phyloP scores from a whole-genome alignment of 352 stramenopile species.

The Globisporangium iwayamae region DNA sequence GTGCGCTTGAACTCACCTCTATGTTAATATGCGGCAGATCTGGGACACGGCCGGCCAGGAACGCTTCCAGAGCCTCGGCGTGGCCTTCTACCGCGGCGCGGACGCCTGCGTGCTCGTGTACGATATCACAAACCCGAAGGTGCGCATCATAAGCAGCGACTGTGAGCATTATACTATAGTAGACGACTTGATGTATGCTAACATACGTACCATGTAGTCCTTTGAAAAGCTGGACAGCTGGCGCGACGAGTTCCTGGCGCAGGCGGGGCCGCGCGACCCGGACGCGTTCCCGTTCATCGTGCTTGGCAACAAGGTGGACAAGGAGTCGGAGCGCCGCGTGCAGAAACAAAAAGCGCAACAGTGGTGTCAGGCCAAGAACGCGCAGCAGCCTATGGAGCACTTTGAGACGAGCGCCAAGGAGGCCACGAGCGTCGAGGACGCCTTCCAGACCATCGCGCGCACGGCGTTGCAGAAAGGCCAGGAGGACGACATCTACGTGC shows the following conservation, averaged over 20 bases:
- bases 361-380: slow-evolving; percentile 90
- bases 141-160: slow-evolving; percentile 4
- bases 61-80: slow-evolving; percentile 97
- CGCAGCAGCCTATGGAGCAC: slow-evolving; percentile 90
- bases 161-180: not conserved
- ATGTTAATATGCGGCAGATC: slow-evolving; percentile 45
- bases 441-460: slow-evolving; percentile 92
- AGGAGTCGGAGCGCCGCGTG: slow-evolving; percentile 87
- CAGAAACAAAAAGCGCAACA: slow-evolving; percentile 87
- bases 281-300: slow-evolving; percentile 98
- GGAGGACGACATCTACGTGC: slow-evolving; percentile 86
- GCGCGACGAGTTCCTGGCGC: slow-evolving; percentile 96
- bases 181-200: not conserved
- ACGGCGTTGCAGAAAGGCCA: slow-evolving; percentile 85
- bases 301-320: slow-evolving; percentile 99
- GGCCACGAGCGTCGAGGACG: slow-evolving; percentile 95
- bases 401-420: slow-evolving; percentile 99
- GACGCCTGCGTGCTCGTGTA: slow-evolving; percentile 99
- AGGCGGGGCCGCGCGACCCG: slow-evolving; percentile 86
- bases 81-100: slow-evolving; percentile 98
- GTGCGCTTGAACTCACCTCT: too few species aligned
- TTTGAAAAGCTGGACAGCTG: slow-evolving; percentile 98
- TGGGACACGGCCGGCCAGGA: slow-evolving; percentile 99
- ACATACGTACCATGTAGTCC: slow-evolving; percentile 42
- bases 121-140: slow-evolving; percentile 97